Base-by-base conservation (phyloP, 164 flowering plant species). In the Umbilicus rupestris region DNA sequence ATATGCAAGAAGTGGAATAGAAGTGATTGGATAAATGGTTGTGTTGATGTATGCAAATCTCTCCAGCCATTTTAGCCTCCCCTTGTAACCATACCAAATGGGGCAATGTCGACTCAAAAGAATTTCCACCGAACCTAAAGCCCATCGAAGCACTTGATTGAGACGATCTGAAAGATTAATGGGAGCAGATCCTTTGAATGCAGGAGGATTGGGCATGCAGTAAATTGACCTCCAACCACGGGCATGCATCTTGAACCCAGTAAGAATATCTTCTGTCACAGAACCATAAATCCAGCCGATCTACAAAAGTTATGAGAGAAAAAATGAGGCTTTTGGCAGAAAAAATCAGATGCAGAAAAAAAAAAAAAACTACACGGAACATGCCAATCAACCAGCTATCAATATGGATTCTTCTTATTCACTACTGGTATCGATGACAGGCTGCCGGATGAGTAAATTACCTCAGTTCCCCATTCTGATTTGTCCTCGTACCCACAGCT, bases 91-190 rank as follows among this genome's bases (percentile, higher is more conserved):
- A 75, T 88, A 86, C 95, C 95, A 88, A 69, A 88, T 83, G n/a
- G 95, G 95, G 69, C 95, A 88, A 71, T 88, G 95, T 49, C 92
- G 78, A 70, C 95, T 88, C 41, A 88, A 69, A 67, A 88, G 85
- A 77, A 88, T 88, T 73, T 88, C 95, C 24, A 88, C 87, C 2
- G 92, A 88, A 64, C 95, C 95, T 60, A 88, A 71, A 69, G 95
- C 95, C 95, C 95, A 88, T 19, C 92, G 87, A 78, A 88, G 92
- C 78, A 88, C 95, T 80, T 86, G 94, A 74, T 88, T 88, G 66
- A 88, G 72, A 72, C 90, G 86, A 77, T 82, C 85, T 17, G 85
- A 82, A 65, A 82, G 82, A 75, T 82, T 82, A 41, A 80, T 82
- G 15, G 85, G 90, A 68, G 90, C 90, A 71, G 87, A 85, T 49